These are phyloP conservation scores for Trichoderma sp. DNA, from an alignment of 2,329 filamentous ascomycete genomes.

Conservation along the genomic window DNA sequence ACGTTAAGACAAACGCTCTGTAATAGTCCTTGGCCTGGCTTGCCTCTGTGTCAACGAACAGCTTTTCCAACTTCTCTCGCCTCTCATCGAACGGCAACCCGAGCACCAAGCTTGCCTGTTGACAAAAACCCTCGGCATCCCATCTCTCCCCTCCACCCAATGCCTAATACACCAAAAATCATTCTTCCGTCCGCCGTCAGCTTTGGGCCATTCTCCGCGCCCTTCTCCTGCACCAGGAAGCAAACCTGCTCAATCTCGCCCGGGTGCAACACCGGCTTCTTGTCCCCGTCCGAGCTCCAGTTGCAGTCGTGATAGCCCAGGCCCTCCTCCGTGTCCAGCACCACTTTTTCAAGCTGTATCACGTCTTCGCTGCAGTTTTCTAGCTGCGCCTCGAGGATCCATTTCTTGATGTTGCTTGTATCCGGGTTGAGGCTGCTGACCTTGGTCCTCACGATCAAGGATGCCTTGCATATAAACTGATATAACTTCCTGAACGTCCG, in stretches of 20 bases:
- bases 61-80: slow-evolving; percentile 13
- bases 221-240: slow-evolving; percentile 57
- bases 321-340: slow-evolving; percentile 54
- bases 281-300: slow-evolving; percentile 49
- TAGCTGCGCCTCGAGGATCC: slow-evolving; percentile 88
- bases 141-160: slow-evolving; percentile 89
- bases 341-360: slow-evolving; percentile 72
- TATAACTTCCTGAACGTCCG: slow-evolving; percentile 94
- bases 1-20: background rate
- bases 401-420: slow-evolving; percentile 43
- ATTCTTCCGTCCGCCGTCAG: slow-evolving; percentile 59
- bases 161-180: slow-evolving; percentile 76
- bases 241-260: slow-evolving; percentile 67
- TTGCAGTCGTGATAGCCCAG: slow-evolving; percentile 58
- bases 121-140: slow-evolving; percentile 85
- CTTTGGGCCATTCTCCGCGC: slow-evolving; percentile 36
- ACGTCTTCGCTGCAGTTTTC: slow-evolving; percentile 89
- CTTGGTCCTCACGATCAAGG: slow-evolving; percentile 89
- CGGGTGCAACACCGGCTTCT: slow-evolving; percentile 59
- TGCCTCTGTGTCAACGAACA: background rate
- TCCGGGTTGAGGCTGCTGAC: slow-evolving; percentile 52
- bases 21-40: background rate
- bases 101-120: slow-evolving; percentile 75
- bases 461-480: slow-evolving; percentile 91
- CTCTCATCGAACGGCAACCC: slow-evolving; percentile 37